A percentile compares a stretch with the other conserved stretches of the same genome.
Evolutionary conservation across 208 protist species (phyloP).

Genomic region (Leishmania arabica): DNA sequence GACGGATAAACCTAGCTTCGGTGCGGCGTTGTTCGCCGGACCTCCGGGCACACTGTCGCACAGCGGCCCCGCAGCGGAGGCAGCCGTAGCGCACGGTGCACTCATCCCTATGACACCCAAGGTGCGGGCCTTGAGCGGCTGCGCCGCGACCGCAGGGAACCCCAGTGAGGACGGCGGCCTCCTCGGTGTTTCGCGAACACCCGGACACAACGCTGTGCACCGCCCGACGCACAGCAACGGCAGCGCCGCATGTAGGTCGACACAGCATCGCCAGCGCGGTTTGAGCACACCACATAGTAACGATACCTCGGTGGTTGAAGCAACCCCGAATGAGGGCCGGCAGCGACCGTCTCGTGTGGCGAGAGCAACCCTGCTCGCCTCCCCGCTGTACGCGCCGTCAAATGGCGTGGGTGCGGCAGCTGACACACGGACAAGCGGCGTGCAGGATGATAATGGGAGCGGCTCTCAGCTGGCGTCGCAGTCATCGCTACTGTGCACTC

Average conservation of each 20-base stretch:
- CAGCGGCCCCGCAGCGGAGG: neutral
- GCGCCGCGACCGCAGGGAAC: neutral
- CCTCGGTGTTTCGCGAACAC: slow-evolving; percentile 10
- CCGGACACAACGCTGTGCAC: slow-evolving; percentile 13
- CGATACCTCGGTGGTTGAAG: neutral
- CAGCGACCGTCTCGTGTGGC: slow-evolving; percentile 7
- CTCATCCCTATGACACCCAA: slow-evolving; percentile 8
- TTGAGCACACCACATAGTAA: neutral
- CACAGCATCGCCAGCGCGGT: slow-evolving; percentile 12
- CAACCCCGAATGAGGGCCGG: slow-evolving; percentile 1
- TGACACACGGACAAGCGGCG: neutral
- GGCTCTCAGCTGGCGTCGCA: neutral
- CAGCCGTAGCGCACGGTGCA: neutral
- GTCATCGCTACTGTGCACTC: slow-evolving; percentile 25
- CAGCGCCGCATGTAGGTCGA: neutral
- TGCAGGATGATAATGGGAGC: neutral
- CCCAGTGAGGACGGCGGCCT: slow-evolving; percentile 4
- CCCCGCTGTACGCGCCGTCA: slow-evolving; percentile 9
- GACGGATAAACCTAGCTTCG: neutral
- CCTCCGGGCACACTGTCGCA: neutral
- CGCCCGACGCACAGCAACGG: neutral
- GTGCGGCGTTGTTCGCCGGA: neutral
- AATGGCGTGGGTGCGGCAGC: neutral
- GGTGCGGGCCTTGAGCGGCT: neutral
- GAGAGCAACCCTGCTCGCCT: neutral